Evolutionary conservation across 352 stramenopile genomes (phyloP), one percentile per base, ranked within the genome.

Genomic region (Phytophthora foliorum): DNA sequence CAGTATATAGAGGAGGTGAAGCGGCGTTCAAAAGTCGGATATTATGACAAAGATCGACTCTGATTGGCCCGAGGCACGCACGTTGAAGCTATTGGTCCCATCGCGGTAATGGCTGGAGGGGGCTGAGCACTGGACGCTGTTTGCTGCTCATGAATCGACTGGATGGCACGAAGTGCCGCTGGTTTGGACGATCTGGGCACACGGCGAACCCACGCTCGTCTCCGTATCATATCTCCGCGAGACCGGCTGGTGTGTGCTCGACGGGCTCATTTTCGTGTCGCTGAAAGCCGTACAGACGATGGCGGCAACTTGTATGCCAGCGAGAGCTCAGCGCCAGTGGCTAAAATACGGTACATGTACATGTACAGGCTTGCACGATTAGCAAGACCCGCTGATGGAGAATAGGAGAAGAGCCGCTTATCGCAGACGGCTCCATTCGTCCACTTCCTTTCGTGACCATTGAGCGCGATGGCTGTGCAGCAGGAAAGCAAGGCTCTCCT

Each of bases 401-500:
- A 49, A 38, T 38, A 6, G 34, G 39, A 39, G 34, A 14, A 17
- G 34, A 39, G 34, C 10, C 34, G 17, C 11, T 39, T 14, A 17
- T 39, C 38, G 45, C 24, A n/a, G 24, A 10, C n/a, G n/a, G n/a
- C 29, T 38, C 25, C 55, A 63, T 46, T 63, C 27, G 13, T 50
- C 25, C 25, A 44, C 34, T 44, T 39, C 11, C 24, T 19, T 16
- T 45, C 31, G 38, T 41, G 53, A 49, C 8, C 36, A 42, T 42
- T 42, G 36, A 50, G 6, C 52, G 60, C 19, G 51, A 70, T 71
- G 63, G 56, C 22, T 6, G 57, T 72, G 21, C 57, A 41, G 9
- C 38, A 72, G 44, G 63, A 72, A 58, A 44, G 57, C 48, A 62
- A 61, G 25, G 57, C 63, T 27, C 63, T 72, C 13, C 14, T 62